Percentiles rank a stretch among this genome's conserved stretches.
Conservation (phyloP, 2,329 filamentous ascomycete species). For the Penicillium sp. region DNA sequence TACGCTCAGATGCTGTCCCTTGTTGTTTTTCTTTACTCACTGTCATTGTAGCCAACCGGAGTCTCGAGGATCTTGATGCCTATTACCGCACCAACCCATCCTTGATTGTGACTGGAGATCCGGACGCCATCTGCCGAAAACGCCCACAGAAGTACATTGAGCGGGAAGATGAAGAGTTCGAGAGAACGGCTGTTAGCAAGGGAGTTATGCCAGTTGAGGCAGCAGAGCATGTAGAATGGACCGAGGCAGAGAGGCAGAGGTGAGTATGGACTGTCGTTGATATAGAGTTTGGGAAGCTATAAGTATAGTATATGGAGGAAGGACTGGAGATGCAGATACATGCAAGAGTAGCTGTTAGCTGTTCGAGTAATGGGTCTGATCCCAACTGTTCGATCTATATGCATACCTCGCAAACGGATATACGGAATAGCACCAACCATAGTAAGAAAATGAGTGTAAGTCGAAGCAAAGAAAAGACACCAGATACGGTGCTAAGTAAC, state of each 20-base stretch:
- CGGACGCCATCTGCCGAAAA: constrained; percentile 39
- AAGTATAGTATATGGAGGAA: not conserved
- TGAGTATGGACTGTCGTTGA: not conserved
- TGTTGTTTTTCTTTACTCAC: not conserved
- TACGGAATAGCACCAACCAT: too few species aligned
- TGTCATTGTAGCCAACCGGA: constrained; percentile 7
- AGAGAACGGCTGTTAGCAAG: constrained; percentile 2
- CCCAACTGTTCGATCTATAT: too few species aligned
- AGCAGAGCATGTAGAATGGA: not conserved
- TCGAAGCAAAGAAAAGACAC: too few species aligned
- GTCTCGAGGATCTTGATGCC: constrained; percentile 26
- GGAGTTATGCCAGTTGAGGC: not conserved
- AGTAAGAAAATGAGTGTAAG: too few species aligned
- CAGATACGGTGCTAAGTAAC: too few species aligned
- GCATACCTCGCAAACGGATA: too few species aligned
- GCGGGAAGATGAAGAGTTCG: constrained; percentile 32
- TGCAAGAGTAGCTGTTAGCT: too few species aligned
- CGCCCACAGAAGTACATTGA: constrained; percentile 43
- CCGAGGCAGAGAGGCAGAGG: not conserved
- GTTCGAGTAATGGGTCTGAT: too few species aligned
- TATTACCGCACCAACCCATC: constrained; percentile 29
- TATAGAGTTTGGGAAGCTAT: not conserved
- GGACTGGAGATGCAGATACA: not conserved
- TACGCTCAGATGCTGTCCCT: not conserved
- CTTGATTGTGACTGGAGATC: constrained; percentile 42